Conservation (phyloP, 768 basidiomycete genomes). For the Panaeolus cyanescens region DNA sequence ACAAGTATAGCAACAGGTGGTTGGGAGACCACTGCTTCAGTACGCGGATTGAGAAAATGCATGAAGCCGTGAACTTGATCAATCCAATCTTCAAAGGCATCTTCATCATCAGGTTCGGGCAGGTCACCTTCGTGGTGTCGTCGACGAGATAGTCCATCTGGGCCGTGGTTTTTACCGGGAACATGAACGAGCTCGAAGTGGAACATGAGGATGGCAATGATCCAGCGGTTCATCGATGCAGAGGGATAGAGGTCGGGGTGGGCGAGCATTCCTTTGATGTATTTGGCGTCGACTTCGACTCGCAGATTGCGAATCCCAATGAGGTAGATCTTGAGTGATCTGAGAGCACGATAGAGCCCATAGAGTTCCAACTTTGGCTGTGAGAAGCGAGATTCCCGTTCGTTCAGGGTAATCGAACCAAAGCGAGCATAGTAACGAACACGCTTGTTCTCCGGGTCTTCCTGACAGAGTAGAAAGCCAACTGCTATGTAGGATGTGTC, state of each 20-base stretch:
- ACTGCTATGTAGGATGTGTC: constrained; percentile 31
- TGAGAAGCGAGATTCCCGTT: constrained; percentile 31
- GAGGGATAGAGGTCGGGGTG: constrained; percentile 20
- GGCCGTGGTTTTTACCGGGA: constrained; percentile 9
- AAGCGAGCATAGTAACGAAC: constrained; percentile 30
- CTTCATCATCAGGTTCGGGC: constrained; percentile 13
- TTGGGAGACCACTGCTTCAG: no score
- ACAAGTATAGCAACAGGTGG: no score
- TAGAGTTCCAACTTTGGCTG: constrained; percentile 42
- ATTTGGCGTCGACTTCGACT: constrained; percentile 40
- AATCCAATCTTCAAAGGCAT: constrained; percentile 18
- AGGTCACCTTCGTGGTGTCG: constrained; percentile 2
- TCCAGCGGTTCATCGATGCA: constrained; percentile 11
- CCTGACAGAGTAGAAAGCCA: constrained; percentile 17
- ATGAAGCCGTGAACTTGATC: no score
- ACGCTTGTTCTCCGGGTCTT: constrained; percentile 17
- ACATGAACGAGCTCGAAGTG: constrained; percentile 11
- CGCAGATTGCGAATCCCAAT: constrained; percentile 24
- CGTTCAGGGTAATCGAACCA: constrained; percentile 34
- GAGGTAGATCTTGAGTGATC: constrained; percentile 10
- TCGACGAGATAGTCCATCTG: constrained; percentile 13
- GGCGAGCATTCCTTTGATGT: constrained; percentile 44
- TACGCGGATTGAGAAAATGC: no score
- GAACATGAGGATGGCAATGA: constrained; percentile 11
- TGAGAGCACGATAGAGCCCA: constrained; percentile 30